Percentiles rank a stretch among this genome's conserved stretches.
These are phyloP conservation scores for Aphanomyces cochlioides DNA, from an alignment of 352 stramenopile genomes.

Conservation along the genomic window DNA sequence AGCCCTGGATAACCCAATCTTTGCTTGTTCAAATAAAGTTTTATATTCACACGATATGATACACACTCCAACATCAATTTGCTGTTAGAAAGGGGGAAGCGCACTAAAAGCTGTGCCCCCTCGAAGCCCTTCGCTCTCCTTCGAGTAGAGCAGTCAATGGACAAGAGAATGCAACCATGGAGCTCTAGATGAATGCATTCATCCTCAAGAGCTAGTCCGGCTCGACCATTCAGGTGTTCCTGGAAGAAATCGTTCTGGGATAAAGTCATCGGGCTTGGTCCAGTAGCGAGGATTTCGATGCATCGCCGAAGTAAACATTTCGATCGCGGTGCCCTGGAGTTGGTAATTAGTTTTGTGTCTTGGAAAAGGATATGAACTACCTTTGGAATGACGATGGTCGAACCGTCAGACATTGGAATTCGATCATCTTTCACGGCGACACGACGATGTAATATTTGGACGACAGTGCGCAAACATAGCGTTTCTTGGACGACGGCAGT, in stretches of 20 bases:
- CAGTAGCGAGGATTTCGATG: conserved; percentile 45
- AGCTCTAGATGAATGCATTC: no score
- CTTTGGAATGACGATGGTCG: conserved; percentile 18
- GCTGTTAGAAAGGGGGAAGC: no score
- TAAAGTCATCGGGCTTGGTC: conserved; percentile 43
- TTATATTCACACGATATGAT: no score
- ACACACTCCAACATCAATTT: no score
- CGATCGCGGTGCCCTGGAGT: conserved; percentile 31
- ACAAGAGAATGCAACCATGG: no score
- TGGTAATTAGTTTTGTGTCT: not conserved
- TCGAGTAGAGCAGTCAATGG: no score
- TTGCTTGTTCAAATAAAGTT: no score
- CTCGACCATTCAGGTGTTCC: not conserved
- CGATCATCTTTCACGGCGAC: conserved; percentile 22
- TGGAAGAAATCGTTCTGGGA: conserved; percentile 44
- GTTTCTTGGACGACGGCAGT: conserved; percentile 47
- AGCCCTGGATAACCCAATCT: no score
- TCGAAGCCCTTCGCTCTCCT: no score
- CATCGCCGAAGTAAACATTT: conserved; percentile 38
- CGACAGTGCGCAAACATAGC: conserved; percentile 41
- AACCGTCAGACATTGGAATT: conserved; percentile 18
- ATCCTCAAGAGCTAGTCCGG: no score
- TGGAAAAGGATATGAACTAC: conserved; percentile 10
- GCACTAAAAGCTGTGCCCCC: no score
- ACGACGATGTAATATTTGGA: conserved; percentile 34